Conservation (phyloP, 2,329 filamentous ascomycete genomes). For the Ophiosphaerella narmari region DNA sequence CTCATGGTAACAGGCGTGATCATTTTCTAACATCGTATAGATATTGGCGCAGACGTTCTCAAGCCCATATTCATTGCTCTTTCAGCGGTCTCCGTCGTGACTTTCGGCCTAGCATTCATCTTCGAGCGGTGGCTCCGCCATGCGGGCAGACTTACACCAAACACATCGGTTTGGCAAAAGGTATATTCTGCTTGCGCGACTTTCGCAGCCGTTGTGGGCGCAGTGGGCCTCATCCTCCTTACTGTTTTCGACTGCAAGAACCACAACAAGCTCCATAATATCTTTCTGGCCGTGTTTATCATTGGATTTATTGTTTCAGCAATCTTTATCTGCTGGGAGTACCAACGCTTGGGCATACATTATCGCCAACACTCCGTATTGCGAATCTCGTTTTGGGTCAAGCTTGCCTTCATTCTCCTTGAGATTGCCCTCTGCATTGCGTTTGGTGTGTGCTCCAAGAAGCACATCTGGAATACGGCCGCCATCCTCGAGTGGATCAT, state of each 20-base stretch:
- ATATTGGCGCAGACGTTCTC: constrained; percentile 64
- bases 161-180: constrained; percentile 68
- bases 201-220: constrained; percentile 72
- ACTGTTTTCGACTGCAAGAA: constrained; percentile 82
- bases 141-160: constrained; percentile 75
- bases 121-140: constrained; percentile 87
- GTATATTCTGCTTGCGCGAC: constrained; percentile 66
- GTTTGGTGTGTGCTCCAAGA: constrained; percentile 66
- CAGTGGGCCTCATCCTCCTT: constrained; percentile 78
- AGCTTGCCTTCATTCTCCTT: constrained; percentile 80
- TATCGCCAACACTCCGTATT: constrained; percentile 78
- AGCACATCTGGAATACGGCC: constrained; percentile 63
- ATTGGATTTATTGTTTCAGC: constrained; percentile 83
- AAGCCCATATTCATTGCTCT: constrained; percentile 81
- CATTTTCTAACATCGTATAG: constrained; percentile 38
- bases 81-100: constrained; percentile 71
- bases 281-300: constrained; percentile 83
- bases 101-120: constrained; percentile 79
- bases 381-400: constrained; percentile 81
- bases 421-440: constrained; percentile 74
- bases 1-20: too few relatives aligned
- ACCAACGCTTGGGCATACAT: constrained; percentile 80
- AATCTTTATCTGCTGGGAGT: constrained; percentile 88
- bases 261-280: constrained; percentile 70
- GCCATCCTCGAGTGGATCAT: constrained; percentile 82